Base-by-base conservation (phyloP, 768 basidiomycete genomes). In the Leucocoprinus sp. region DNA sequence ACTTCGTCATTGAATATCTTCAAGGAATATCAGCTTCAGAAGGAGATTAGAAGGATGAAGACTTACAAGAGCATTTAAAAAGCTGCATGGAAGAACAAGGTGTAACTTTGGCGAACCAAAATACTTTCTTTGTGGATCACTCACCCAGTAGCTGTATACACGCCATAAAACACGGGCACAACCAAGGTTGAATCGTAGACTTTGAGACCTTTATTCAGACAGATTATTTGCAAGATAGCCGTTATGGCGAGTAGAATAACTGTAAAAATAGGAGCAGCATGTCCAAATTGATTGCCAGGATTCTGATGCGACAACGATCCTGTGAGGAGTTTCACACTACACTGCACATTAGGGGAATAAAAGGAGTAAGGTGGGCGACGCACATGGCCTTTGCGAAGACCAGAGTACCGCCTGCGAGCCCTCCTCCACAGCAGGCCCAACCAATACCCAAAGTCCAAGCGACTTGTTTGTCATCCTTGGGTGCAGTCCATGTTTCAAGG, bases 111-210 rank as follows among this genome's bases (percentile, higher is more conserved):
- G 9, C 31, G n/a, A 5, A 7, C 31, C 9, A 31, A 12, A 31
- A 31, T n/a, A n/a, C n/a, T n/a, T n/a, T n/a, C n/a, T n/a, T 26
- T 22, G 7, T 29, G 24, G 31, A 22, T 21, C 9, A 64, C 74
- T 36, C 59, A 87, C 78, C 89, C 88, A 18, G 77, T 73, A 2
- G 84, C 85, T 0, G 90, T 93, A 57, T 93, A 93, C 8, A 92
- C 81, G 8, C 91, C 91, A 58, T 95, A 97, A 60, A 97, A 96
- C 11, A 93, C 83, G 0, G 95, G 93, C 0, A 96, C 93, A 14
- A 96, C 91, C 0, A 96, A 64, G 0, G 88, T 90, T 14, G 86
- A 89, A 56, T 92, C 93, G 54, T 93, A 93, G 7, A 88, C 82
- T 56, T 80, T 80, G n/a, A 95, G 70, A 5, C 86, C 93, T 33